A percentile compares a stretch with the other conserved stretches of the same genome.
Conservation (phyloP, 257 asterid genomes). For the Solanum tarijense region DNA sequence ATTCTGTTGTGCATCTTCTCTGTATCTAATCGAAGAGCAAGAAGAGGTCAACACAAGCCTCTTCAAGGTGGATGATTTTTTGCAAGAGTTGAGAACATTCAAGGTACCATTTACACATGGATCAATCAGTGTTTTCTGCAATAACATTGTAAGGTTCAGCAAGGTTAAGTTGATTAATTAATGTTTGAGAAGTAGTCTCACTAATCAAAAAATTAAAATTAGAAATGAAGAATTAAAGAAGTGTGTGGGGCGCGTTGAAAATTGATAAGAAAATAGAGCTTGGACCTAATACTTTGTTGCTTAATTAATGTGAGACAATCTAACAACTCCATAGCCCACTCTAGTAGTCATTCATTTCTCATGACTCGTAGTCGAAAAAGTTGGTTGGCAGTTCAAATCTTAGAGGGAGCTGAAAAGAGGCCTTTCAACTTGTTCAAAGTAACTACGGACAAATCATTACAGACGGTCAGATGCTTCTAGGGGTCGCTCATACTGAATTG, state of each 20-base stretch:
- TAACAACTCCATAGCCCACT: not conserved
- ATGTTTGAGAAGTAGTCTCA: not conserved
- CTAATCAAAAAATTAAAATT: not conserved
- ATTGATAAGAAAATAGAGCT: not conserved
- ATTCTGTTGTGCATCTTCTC: conserved; percentile 40
- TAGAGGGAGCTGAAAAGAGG: not conserved
- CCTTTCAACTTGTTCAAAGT: not conserved
- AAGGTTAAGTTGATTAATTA: not conserved
- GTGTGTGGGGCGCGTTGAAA: not conserved
- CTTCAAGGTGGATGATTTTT: conserved; percentile 49
- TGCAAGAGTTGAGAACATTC: conserved; percentile 78
- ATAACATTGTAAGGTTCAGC: not conserved
- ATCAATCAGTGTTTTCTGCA: conserved; percentile 72
- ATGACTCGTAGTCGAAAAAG: not conserved
- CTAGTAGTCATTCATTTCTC: not conserved
- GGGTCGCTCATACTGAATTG: not conserved
- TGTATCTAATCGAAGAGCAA: conserved; percentile 72
- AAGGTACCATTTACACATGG: conserved; percentile 72
- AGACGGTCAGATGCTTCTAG: not conserved
- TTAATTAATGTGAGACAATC: not conserved
- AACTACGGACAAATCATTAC: not conserved
- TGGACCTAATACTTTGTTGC: not conserved
- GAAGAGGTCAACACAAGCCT: conserved; percentile 92
- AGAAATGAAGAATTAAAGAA: not conserved
- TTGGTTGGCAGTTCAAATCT: not conserved